Base-by-base conservation (phyloP, 345 rosid genomes). In the Citrus reticulata region DNA sequence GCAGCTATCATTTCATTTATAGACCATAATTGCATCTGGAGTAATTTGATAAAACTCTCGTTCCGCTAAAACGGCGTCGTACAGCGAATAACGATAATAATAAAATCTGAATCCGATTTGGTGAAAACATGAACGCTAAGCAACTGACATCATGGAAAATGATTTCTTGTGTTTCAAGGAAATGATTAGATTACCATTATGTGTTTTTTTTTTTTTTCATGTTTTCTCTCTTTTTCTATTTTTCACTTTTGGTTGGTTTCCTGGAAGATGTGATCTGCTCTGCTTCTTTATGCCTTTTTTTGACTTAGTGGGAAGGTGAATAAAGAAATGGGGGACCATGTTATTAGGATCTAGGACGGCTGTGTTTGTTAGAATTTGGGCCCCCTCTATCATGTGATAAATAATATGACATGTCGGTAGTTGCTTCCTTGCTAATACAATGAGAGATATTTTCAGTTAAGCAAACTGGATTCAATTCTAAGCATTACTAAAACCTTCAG, bases 301-400 rank as follows among this genome's bases (percentile, higher is more conserved):
- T 81, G 81, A 78, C 59, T 81, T 30, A 46, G 51, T 46, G 51
- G 51, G 51, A 46, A 46, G 51, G 17, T 46, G 51, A 46, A 46
- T 46, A 46, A 46, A 46, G 51, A 30, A 3, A 51, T 35, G 72
- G 49, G 77, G 60, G 14, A 19, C 9, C 30, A 1, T 59, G 17
- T 35, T 1, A 9, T 20, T 17, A 42, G 37, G 68, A 6, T 16
- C 35, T 40, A 74, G 77, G 81, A 58, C 71, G 77, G 84, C 74
- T 40, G 34, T 35, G 78, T 80, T 68, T 27, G 83, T 30, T 76
- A 73, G 65, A 32, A 57, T 75, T 75, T 73, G 51, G 85, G 89
- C 86, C 66, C 86, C 90, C 85, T 57, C 40, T 82, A 37, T 72
- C 90, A 87, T 84, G 90, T 83, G 91, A 81, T 29, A 81, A 79